These are phyloP conservation scores for Lotmaria passim DNA, from an alignment of 208 protist species.

Conservation along the genomic window DNA sequence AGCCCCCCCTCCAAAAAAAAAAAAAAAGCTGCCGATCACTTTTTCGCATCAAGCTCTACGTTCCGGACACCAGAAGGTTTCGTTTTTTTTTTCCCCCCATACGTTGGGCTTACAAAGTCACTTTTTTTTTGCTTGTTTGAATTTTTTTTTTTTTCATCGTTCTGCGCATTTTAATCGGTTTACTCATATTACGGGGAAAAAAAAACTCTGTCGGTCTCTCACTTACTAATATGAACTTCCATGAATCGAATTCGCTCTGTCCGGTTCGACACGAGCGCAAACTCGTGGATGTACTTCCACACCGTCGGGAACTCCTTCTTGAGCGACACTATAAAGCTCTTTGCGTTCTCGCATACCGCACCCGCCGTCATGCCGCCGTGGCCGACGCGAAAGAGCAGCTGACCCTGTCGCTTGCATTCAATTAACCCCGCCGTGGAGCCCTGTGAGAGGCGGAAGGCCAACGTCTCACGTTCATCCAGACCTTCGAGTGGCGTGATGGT, in stretches of 20 bases:
- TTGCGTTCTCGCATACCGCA: conserved; percentile 87
- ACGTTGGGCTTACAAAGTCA: too few relatives aligned
- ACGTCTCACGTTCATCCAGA: conserved; percentile 59
- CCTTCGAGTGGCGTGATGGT: conserved; percentile 59
- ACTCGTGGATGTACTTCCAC: conserved; percentile 84
- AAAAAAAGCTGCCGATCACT: background rate
- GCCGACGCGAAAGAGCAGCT: conserved; percentile 75
- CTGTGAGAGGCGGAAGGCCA: conserved; percentile 77
- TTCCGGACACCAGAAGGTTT: too few relatives aligned
- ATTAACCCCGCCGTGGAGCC: conserved; percentile 51
- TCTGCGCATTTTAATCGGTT: too few relatives aligned
- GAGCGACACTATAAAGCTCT: conserved; percentile 70
- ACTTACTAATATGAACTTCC: conserved; percentile 72
- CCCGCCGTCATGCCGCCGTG: conserved; percentile 86
- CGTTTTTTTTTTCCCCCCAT: too few relatives aligned
- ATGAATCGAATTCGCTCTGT: conserved; percentile 91
- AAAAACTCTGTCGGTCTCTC: background rate
- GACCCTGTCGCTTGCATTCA: conserved; percentile 42
- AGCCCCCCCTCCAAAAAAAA: too few relatives aligned
- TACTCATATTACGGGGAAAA: too few relatives aligned
- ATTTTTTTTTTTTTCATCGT: too few relatives aligned
- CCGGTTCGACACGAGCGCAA: conserved; percentile 66
- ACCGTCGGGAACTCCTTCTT: conserved; percentile 83
- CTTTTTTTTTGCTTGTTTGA: too few relatives aligned
- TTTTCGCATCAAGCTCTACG: background rate